Percentiles rank a stretch among this genome's conserved stretches.
Evolutionary conservation across 805 yeast species (phyloP).

Genomic region (Kluyveromyces aestuarii): DNA sequence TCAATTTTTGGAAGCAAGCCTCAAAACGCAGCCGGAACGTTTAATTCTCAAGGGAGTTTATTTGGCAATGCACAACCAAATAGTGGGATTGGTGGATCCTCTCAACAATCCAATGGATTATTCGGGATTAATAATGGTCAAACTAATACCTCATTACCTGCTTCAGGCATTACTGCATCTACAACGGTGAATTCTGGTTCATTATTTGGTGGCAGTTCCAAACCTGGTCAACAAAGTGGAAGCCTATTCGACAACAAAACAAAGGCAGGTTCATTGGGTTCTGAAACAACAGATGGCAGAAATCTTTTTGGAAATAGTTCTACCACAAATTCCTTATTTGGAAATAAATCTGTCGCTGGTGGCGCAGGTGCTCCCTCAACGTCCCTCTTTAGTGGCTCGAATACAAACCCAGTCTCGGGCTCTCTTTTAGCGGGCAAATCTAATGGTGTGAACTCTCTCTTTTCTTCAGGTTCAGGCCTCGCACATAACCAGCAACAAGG

Average conservation of each 20-base stretch:
- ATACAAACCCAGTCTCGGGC: slow-evolving; percentile 3
- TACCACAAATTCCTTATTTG: background rate
- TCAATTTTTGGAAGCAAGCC: slow-evolving; percentile 10
- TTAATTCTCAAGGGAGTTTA: slow-evolving; percentile 11
- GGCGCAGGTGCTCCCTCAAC: background rate
- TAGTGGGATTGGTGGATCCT: background rate
- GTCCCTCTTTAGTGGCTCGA: slow-evolving; percentile 5
- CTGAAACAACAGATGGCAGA: background rate
- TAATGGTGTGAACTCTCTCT: slow-evolving; percentile 3
- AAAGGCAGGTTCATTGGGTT: slow-evolving; percentile 2
- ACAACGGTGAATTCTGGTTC: background rate
- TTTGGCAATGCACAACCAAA: slow-evolving; percentile 7
- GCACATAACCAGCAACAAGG: slow-evolving; percentile 5
- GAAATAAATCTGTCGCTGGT: background rate
- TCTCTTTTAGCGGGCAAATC: slow-evolving; percentile 17
- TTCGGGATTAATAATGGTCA: slow-evolving; percentile 9
- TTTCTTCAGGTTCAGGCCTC: slow-evolving; percentile 9
- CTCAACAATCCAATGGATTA: slow-evolving; percentile 3
- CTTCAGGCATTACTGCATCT: background rate
- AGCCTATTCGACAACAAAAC: slow-evolving; percentile 13
- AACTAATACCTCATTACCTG: background rate
- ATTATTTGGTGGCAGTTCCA: slow-evolving; percentile 1
- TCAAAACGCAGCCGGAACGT: slow-evolving; percentile 1
- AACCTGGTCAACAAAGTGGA: slow-evolving; percentile 2
- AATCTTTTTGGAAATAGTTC: slow-evolving; percentile 8